Evolutionary conservation across 257 asterid genomes (phyloP).

Genomic region (Solanum habrochaites): DNA sequence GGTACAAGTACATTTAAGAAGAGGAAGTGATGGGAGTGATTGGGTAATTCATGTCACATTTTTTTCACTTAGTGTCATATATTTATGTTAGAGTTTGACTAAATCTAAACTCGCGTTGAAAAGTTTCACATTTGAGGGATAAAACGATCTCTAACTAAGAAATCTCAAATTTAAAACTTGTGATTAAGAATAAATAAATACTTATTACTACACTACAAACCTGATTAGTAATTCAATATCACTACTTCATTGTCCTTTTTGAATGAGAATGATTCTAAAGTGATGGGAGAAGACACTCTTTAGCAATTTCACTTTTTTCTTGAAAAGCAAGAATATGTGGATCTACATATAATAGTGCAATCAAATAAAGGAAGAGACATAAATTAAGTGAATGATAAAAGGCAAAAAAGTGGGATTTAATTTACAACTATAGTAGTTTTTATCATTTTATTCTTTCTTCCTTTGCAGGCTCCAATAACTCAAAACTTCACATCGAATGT

Average conservation of each 20-base stretch:
- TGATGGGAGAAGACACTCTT: neutral
- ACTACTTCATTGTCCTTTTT: neutral
- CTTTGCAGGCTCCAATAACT: neutral
- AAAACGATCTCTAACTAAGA: no score
- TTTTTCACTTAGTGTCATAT: no score
- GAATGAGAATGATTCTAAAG: neutral
- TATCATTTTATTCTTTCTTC: neutral
- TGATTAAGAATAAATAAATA: no score
- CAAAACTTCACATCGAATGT: neutral
- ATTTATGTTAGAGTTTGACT: neutral
- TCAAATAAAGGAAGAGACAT: neutral
- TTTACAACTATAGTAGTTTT: neutral
- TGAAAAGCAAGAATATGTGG: neutral
- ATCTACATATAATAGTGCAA: neutral
- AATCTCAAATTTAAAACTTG: rapidly evolving
- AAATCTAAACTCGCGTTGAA: no score
- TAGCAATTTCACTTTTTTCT: neutral
- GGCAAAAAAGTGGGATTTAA: neutral
- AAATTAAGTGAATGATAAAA: neutral
- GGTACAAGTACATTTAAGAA: neutral
- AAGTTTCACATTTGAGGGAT: no score
- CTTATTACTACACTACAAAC: rapidly evolving
- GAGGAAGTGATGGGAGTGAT: neutral
- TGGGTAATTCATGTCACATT: neutral
- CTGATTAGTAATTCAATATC: neutral